Base-by-base conservation (phyloP, 306 rosid species). In the Cajanus cajan region DNA sequence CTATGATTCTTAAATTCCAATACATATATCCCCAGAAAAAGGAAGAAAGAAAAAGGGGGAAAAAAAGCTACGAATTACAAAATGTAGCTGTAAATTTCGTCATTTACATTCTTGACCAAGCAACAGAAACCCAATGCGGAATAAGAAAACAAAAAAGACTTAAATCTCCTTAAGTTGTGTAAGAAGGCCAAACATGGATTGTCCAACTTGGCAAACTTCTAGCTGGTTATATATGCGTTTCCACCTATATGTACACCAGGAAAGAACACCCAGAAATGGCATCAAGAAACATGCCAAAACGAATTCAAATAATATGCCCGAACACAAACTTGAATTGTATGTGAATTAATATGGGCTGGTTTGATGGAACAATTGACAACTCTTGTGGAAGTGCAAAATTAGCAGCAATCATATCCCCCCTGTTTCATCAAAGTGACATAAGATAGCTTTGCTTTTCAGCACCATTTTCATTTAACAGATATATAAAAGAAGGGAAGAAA, bases 61-160 rank as follows among this genome's bases (percentile, higher is more conserved):
- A n/a, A n/a, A n/a, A n/a, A 25, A 16, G 41, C 66, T 36, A 37
- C 52, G 33, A 21, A 37, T 14, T 22, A 64, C 7, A 45, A 54
- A 64, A 34, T 24, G 8, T 78, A 64, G 40, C 44, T 34, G n/a
- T 34, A 28, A 69, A 79, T 6, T 44, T 14, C 4, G 18, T 54
- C 25, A 63, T 82, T 82, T 78, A 54, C 77, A 78, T 55, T 66
- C 31, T 71, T 83, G 50, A 39, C 34, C 33, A 72, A 70, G 22
- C 76, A 34, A 15, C 14, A 44, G 51, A 79, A 51, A 63, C 36
- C 22, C 19, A 2, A 10, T 15, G 39, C 58, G 58, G n/a, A 28
- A 50, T 13, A 78, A 8, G 41, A 22, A 79, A 50, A 28, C 24
- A 44, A 14, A 73, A n/a, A 66, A 25, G 51, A 50, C 2, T 21